Percentiles rank a stretch among this genome's conserved stretches.
phyloP scores from a whole-genome alignment of 768 basidiomycete genomes.

The Serendipita sp. region DNA sequence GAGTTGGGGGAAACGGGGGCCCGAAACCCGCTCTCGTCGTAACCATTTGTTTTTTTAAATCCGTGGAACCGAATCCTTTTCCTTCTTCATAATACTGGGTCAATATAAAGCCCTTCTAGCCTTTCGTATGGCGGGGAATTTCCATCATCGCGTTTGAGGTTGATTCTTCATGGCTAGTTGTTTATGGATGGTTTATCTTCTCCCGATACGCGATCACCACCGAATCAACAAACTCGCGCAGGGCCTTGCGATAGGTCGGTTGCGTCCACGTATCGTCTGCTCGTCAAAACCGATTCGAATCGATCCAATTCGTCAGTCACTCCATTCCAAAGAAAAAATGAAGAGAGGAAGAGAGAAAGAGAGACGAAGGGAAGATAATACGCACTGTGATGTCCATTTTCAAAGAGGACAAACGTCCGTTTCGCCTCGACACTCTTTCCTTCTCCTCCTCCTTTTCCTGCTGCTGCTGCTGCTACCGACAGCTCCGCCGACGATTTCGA shows the following conservation, averaged over 20 bases:
- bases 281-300: no score
- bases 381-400: constrained; percentile 22
- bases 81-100: no score
- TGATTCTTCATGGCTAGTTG: neutral
- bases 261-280: constrained; percentile 22
- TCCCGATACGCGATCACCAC: neutral
- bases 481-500: constrained; percentile 7
- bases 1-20: no score
- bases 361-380: neutral
- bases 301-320: no score
- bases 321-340: no score
- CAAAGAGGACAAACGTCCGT: constrained; percentile 20
- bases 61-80: no score
- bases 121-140: no score
- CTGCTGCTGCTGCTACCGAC: constrained; percentile 9
- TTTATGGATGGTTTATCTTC: neutral
- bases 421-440: constrained; percentile 8
- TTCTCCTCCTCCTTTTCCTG: neutral
- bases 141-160: no score
- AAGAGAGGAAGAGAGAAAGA: neutral
- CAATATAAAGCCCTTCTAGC: no score
- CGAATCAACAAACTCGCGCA: constrained; percentile 17
- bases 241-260: constrained; percentile 22
- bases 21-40: no score
- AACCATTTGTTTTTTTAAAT: no score